Evolutionary conservation across 352 stramenopile species (phyloP), one percentile per base, ranked within the genome.

Genomic region (Phytophthora constricta): DNA sequence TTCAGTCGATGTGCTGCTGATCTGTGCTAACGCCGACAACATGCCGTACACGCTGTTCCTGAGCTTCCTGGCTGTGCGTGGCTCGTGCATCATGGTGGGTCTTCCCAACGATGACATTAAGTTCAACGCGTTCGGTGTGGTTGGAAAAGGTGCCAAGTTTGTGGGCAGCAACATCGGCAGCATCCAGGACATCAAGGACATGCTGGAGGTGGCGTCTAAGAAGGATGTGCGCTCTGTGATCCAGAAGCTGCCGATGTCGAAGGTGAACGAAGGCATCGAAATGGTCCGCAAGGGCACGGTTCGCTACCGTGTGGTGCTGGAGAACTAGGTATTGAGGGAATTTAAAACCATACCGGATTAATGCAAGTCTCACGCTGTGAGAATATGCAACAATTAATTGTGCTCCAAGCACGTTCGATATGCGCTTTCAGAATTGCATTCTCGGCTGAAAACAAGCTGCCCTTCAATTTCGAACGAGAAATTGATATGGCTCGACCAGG

Each of bases 151-250:
- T n/a, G 37, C 62, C 43, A 68, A 61, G 46, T 69, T 96, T 48
- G 68, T 76, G 19, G 89, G 89, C 39, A 89, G 70, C 41, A 39
- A 79, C 28, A 91, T 97, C 63, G 89, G 89, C 22, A 79, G 84
- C 48, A 80, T 93, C 37, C 48, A 55, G 5, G 83, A 92, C 42
- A 92, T 86, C 22, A 78, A 93, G 60, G 77, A 93, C 26, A 92
- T 96, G 82, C 65, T 97, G 5, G 62, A 91, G 25, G 77, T 97
- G 14, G 93, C 86, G 26, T 72, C 65, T 1, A 58, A 79, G 46
- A 76, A 91, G 50, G 69, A 89, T 10, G 83, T 93, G 50, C 57
- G 60, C 17, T 41, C 76, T 23, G 63, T 80, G n/a, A 65, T 84
- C 33, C 70, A 82, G 55, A 79, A 77, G 39, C 33, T 85, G 43